Base-by-base conservation (phyloP, 495 filamentous ascomycete genomes). In the Opeltia flavorubescens region DNA sequence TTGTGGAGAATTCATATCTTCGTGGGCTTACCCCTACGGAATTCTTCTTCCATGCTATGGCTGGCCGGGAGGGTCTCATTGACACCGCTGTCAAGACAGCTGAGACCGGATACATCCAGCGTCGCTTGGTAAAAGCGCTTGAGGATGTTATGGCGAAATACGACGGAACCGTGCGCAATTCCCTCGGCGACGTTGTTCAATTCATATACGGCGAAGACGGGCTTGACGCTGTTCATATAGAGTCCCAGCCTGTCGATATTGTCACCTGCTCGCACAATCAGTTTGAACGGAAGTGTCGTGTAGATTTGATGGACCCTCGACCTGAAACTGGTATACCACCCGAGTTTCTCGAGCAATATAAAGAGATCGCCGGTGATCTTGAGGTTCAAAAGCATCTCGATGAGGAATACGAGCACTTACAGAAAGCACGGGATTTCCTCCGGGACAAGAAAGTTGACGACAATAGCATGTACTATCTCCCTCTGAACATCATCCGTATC, bases 41-140 rank as follows among this genome's bases (percentile, higher is more conserved):
- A 55, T 99, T 96, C 64, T 99, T 94, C 72, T 99, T 99, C 74
- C 91, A 99, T 69, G 91, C 91, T 53, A 99, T 99, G 91, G 91
- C 91, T 67, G 91, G 91, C 84, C 81, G 91, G 68, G 91, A 99
- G 66, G 91, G 91, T 91, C 72, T 99, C 38, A 99, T 99, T 55
- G 91, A 99, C 76, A 99, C 91, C 18, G 91, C 91, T 55, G 91
- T 99, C 60, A 99, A 99, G 74, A 99, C 91, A 50, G 91, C 91
- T 28, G 91, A 99, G 59, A 99, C 91, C 34, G 91, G 91, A 66
- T 99, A 99, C 62, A 96, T 99, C 53, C 91, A 99, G 65, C 86
- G 91, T 64, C 84, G 93, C 66, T 73, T 99, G 30, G 91, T 99
- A 59, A 99, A 99, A 65, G 91, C 91, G 8, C 71, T 99, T 20